Conservation (phyloP, 306 rosid species). For the Cucumis hystrix region DNA sequence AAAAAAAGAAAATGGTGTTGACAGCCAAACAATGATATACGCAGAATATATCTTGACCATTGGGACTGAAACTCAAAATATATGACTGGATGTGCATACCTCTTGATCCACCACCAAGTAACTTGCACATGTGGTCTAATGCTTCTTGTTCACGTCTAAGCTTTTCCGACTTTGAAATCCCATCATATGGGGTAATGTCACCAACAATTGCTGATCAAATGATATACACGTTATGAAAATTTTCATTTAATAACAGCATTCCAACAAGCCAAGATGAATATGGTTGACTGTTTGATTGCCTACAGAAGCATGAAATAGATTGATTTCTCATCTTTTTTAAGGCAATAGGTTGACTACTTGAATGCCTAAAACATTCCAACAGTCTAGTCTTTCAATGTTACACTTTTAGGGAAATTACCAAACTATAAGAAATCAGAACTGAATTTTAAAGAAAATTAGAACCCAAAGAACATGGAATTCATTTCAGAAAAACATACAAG, state of each 20-base stretch:
- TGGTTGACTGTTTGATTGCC: not conserved
- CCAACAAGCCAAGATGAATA: not conserved
- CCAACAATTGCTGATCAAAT: slow-evolving; percentile 72
- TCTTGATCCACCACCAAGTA: slow-evolving; percentile 83
- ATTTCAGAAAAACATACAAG: not conserved
- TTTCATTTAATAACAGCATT: not conserved
- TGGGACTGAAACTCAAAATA: not conserved
- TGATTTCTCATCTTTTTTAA: not conserved
- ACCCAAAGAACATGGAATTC: not conserved
- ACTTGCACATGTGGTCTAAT: slow-evolving; percentile 72
- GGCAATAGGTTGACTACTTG: not conserved
- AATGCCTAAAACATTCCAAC: no score
- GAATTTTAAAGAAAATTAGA: not conserved
- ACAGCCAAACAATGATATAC: slow-evolving; percentile 2
- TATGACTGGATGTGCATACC: slow-evolving; percentile 23
- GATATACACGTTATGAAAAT: not conserved
- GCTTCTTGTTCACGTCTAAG: slow-evolving; percentile 61
- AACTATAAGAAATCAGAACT: not conserved
- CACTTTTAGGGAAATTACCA: not conserved
- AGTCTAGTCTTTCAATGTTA: not conserved
- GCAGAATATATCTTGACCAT: not conserved
- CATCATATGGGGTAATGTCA: slow-evolving; percentile 77
- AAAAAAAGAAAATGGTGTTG: slow-evolving; percentile 1
- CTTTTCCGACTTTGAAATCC: slow-evolving; percentile 70
- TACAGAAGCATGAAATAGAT: not conserved